Percentiles rank a stretch among this genome's conserved stretches.
These are phyloP conservation scores for Rhizopogon sp. DNA, from an alignment of 768 basidiomycete genomes.

Conservation along the genomic window DNA sequence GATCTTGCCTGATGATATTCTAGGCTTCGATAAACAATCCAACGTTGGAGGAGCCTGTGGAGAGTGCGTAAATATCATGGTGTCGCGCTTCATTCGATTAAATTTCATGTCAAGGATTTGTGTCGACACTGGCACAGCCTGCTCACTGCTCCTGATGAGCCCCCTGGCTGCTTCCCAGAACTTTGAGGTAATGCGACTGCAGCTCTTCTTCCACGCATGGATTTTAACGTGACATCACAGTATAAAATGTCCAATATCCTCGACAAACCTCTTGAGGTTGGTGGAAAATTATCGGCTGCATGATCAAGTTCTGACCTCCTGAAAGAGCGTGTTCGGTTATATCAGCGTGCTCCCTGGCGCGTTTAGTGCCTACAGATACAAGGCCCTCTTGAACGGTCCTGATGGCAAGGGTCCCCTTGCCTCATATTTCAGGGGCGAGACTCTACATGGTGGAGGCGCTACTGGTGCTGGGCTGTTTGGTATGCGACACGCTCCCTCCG, in stretches of 20 bases:
- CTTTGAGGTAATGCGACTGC: constrained; percentile 56
- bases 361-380: constrained; percentile 89
- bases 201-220: background rate
- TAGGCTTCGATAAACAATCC: constrained; percentile 72
- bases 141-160: constrained; percentile 63
- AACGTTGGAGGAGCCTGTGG: constrained; percentile 95
- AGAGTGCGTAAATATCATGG: constrained; percentile 48
- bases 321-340: constrained; percentile 76
- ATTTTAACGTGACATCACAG: constrained; percentile 25
- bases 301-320: background rate
- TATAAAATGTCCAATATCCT: constrained; percentile 97
- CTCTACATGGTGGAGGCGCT: constrained; percentile 64
- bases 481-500: constrained; percentile 10
- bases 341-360: constrained; percentile 89
- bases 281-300: constrained; percentile 11
- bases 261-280: constrained; percentile 89
- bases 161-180: constrained; percentile 92
- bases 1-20: constrained; percentile 2
- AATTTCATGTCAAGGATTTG: constrained; percentile 50
- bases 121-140: constrained; percentile 74
- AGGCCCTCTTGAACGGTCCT: constrained; percentile 79
- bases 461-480: constrained; percentile 66
- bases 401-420: constrained; percentile 88
- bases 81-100: background rate
- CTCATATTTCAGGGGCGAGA: constrained; percentile 91